Conservation (phyloP, 805 yeast genomes). For the Helenozyma baotianmanensis region DNA sequence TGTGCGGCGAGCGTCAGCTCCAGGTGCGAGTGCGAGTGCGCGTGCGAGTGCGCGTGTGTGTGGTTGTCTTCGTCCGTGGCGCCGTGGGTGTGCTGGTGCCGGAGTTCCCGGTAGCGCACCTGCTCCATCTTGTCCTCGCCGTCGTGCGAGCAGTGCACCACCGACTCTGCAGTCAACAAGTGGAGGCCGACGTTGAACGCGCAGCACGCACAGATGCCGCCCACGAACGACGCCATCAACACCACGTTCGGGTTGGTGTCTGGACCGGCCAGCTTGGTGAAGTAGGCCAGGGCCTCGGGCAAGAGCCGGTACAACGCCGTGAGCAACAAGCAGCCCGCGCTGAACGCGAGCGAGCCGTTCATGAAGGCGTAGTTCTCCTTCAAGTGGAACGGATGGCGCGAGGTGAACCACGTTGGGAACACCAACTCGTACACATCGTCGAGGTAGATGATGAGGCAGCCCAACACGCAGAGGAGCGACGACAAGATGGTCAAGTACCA, state of each 20-base stretch:
- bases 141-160: slow-evolving; percentile 81
- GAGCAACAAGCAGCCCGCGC: slow-evolving; percentile 77
- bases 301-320: slow-evolving; percentile 73
- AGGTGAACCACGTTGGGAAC: slow-evolving; percentile 39
- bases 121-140: slow-evolving; percentile 22
- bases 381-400: slow-evolving; percentile 45
- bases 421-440: slow-evolving; percentile 49
- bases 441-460: slow-evolving; percentile 60
- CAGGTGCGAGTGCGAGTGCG: neutral
- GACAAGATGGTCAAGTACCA: slow-evolving; percentile 65
- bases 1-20: neutral
- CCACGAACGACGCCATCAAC: slow-evolving; percentile 43
- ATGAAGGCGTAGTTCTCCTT: slow-evolving; percentile 60
- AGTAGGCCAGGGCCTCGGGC: slow-evolving; percentile 59
- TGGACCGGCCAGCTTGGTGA: slow-evolving; percentile 23
- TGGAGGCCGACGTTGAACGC: slow-evolving; percentile 65
- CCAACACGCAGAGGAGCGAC: slow-evolving; percentile 65
- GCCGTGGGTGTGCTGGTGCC: slow-evolving; percentile 17
- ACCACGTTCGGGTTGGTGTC: slow-evolving; percentile 26
- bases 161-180: slow-evolving; percentile 68
- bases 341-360: slow-evolving; percentile 68
- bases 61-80: too few relatives aligned
- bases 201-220: slow-evolving; percentile 61
- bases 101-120: slow-evolving; percentile 14
- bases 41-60: neutral